Base-by-base conservation (phyloP, 768 basidiomycete genomes). In the Sarcomyxa edulis region DNA sequence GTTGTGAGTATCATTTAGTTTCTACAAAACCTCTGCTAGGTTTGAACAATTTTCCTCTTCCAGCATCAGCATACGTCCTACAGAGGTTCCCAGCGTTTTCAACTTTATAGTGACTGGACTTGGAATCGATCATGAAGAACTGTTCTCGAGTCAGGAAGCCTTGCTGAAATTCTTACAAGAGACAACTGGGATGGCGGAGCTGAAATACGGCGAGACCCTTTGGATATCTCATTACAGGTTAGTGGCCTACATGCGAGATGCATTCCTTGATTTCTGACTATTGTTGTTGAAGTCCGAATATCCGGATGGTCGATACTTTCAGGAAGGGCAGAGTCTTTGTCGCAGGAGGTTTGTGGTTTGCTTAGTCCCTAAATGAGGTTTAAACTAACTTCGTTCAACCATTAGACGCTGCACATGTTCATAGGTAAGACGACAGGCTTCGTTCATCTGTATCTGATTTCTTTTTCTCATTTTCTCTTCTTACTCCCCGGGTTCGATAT, bases 281-380 rank as follows among this genome's bases (percentile, higher is more conserved):
- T 12, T 28, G 14, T 26, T 6, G 6, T 22, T 21, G 3, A 31
- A 69, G 71, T 20, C 62, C 69, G 5, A 71, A 66, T 44, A 59
- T 71, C 29, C 54, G 71, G 11, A 69, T 70, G 68, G 64, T 59
- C 4, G 48, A 69, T 34, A 61, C 52, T 25, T 66, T 72, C 43
- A 42, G 54, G 10, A 38, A 46, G 6, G 70, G 68, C 1, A 56
- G 67, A 5, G 64, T 61, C 14, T 72, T 71, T 35, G 35, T 71
- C 20, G 61, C 50, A 19, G 72, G 71, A 44, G 71, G 71, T 62
- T 31, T 5, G 51, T 31, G 7, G 28, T 3, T 11, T n/a, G 7
- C 10, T 29, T 9, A 5, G 23, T 27, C 12, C 14, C 10, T 10
- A 28, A 2, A 9, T 3, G 14, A 6, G 11, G 11, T 2, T 29